phyloP scores from a whole-genome alignment of 371 early-diverging fungal genomes.

The Mucor plumbeus region DNA sequence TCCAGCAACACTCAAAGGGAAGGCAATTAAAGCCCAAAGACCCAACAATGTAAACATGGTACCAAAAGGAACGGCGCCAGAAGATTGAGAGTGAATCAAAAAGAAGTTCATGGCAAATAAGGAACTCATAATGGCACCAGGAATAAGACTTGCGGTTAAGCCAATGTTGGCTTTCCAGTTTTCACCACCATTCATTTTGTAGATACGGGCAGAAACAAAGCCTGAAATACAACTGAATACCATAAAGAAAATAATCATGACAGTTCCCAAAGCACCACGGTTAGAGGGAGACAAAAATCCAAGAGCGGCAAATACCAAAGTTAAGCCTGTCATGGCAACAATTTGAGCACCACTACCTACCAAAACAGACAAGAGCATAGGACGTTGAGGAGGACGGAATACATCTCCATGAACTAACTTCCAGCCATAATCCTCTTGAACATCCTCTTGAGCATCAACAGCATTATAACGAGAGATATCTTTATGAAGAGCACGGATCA shows the following conservation, averaged over 20 bases:
- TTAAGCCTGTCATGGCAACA: conserved; percentile 85
- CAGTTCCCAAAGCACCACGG: conserved; percentile 91
- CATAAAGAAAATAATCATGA: conserved; percentile 90
- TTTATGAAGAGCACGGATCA: conserved; percentile 86
- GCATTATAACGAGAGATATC: conserved; percentile 84
- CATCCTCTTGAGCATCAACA: conserved; percentile 80
- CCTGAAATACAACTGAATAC: conserved; percentile 87
- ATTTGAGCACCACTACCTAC: conserved; percentile 93
- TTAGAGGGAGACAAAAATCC: conserved; percentile 96
- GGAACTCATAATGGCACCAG: conserved; percentile 70
- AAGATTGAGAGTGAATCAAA: conserved; percentile 84
- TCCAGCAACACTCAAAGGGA: conserved; percentile 89
- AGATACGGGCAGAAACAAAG: conserved; percentile 86
- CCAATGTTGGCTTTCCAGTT: conserved; percentile 83
- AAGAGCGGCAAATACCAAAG: conserved; percentile 90
- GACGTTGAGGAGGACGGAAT: conserved; percentile 83
- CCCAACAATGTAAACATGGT: conserved; percentile 86
- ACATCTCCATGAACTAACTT: conserved; percentile 94
- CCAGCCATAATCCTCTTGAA: conserved; percentile 92
- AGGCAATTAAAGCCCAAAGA: conserved; percentile 89
- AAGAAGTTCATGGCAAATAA: conserved; percentile 89
- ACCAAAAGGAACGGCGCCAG: conserved; percentile 92
- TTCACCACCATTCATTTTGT: conserved; percentile 94
- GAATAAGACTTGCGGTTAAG: conserved; percentile 86
- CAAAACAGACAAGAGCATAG: conserved; percentile 85